Base-by-base conservation (phyloP, 2,329 filamentous ascomycete species). In the Davidsoniella virescens region DNA sequence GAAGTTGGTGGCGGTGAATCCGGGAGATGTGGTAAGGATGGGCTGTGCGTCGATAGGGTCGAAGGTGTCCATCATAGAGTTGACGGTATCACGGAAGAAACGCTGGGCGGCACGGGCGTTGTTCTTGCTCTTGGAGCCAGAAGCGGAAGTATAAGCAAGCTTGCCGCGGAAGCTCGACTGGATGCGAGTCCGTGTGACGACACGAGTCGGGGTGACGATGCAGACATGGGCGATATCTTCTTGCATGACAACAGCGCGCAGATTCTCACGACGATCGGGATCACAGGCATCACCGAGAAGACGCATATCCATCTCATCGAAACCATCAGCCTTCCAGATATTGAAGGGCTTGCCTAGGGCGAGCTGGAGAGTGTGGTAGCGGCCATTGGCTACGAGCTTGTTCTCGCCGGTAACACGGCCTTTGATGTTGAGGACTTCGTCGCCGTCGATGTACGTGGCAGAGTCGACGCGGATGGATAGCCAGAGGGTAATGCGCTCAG, bases 181-280 rank as follows among this genome's bases (percentile, higher is more conserved):
- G 44, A 86, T 69, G 25, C 72, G 67, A 59, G 84, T 78, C 57
- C 84, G 81, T 51, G 87, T 65, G 17, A 90, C 73, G 3, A 84
- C 90, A 57, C 86, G 82, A 62, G 82, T 80, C 60, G 87, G 80
- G 2, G 83, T 88, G 50, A 92, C 83, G 18, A 88, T 71, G 63
- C 84, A 90, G 55, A 92, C 84, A 62, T 88, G 87, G 52, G 86
- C 84, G 14, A 84, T 64, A 14, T 84, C 84, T 59, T 96, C 90
- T 59, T 94, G 85, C 83, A 98, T 90, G 20, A 96, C 84, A 1
- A 96, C 82, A 0, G 92, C 90, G 50, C 87, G 86, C 16, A 94
- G 74, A 54, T 90, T 83, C 1, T 87, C 87, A 54, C 84, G 80
- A 59, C 82, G 80, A 56, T 86, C 82, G 57, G 84, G 78, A 58